phyloP scores from a whole-genome alignment of 345 rosid genomes.

The Draba incana region DNA sequence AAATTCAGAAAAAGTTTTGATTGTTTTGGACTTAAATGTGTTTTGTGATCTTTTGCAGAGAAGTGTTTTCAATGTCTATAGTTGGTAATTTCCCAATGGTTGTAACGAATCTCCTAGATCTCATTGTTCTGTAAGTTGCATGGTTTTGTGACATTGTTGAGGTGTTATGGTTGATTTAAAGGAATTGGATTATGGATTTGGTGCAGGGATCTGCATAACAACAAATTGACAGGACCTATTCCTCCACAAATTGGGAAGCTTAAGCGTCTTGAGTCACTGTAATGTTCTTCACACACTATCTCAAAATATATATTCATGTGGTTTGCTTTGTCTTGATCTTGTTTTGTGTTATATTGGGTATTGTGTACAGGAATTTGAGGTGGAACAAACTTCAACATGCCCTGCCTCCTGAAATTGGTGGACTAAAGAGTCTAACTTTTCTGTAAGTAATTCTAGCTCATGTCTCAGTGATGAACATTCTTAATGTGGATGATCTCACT shows the following conservation, averaged over 20 bases:
- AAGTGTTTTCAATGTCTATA: slow-evolving; percentile 70
- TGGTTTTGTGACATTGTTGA: neutral
- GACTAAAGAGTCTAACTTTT: slow-evolving; percentile 68
- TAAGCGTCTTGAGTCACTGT: slow-evolving; percentile 80
- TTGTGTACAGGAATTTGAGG: slow-evolving; percentile 62
- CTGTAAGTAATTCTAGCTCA: slow-evolving; percentile 50
- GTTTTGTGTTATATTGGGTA: slow-evolving; percentile 11
- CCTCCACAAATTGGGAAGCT: slow-evolving; percentile 79
- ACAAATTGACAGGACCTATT: slow-evolving; percentile 87
- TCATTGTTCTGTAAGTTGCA: slow-evolving; percentile 61
- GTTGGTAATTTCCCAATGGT: slow-evolving; percentile 78
- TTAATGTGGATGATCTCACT: neutral
- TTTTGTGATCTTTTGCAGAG: slow-evolving; percentile 46
- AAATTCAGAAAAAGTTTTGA: neutral
- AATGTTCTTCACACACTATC: slow-evolving; percentile 23
- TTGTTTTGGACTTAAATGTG: neutral
- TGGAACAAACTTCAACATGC: slow-evolving; percentile 81
- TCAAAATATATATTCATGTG: neutral
- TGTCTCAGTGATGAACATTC: neutral
- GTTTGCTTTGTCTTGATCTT: slow-evolving; percentile 1
- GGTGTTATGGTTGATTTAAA: neutral
- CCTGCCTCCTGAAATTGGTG: slow-evolving; percentile 78
- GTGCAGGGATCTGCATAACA: slow-evolving; percentile 78
- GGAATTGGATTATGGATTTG: slow-evolving; percentile 21
- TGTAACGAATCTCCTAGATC: slow-evolving; percentile 74